phyloP scores from a whole-genome alignment of 2,329 filamentous ascomycete species.

The Pseudocercospora eumusae region DNA sequence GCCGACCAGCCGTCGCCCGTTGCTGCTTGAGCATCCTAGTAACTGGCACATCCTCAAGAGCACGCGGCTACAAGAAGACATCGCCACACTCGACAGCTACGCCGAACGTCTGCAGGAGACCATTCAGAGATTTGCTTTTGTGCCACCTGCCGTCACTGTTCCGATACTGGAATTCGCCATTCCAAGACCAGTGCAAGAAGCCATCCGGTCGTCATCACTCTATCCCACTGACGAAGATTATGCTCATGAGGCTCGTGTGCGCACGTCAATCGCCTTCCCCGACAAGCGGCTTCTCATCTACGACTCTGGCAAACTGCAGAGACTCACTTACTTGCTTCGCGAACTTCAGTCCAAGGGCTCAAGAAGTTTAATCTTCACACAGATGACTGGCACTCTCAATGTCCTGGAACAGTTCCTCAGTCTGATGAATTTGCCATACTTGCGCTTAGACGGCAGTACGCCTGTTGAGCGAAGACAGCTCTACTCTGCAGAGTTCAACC shows the following conservation, averaged over 20 bases:
- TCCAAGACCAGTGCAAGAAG: slow-evolving; percentile 30
- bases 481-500: slow-evolving; percentile 92
- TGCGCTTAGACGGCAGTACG: slow-evolving; percentile 93
- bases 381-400: slow-evolving; percentile 98
- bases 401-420: slow-evolving; percentile 97
- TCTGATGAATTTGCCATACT: slow-evolving; percentile 94
- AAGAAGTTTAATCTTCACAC: slow-evolving; percentile 94
- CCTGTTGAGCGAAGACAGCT: slow-evolving; percentile 95
- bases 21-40: slow-evolving; percentile 32
- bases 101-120: slow-evolving; percentile 70
- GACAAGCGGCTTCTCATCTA: slow-evolving; percentile 96
- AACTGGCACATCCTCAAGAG: slow-evolving; percentile 31
- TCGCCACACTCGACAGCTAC: slow-evolving; percentile 70
- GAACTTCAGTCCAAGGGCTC: slow-evolving; percentile 87
- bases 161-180: slow-evolving; percentile 40
- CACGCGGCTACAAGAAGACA: slow-evolving; percentile 32
- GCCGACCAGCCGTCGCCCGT: slow-evolving; percentile 26
- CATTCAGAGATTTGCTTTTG: slow-evolving; percentile 85
- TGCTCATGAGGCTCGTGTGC: slow-evolving; percentile 91
- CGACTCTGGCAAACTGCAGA: slow-evolving; percentile 94
- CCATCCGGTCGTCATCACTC: slow-evolving; percentile 28
- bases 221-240: slow-evolving; percentile 65
- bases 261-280: slow-evolving; percentile 91
- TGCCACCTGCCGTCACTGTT: slow-evolving; percentile 85
- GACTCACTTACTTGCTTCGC: slow-evolving; percentile 80